These are phyloP conservation scores for Rhododendron vialii DNA, from an alignment of 148 eudicot species.

Conservation along the genomic window DNA sequence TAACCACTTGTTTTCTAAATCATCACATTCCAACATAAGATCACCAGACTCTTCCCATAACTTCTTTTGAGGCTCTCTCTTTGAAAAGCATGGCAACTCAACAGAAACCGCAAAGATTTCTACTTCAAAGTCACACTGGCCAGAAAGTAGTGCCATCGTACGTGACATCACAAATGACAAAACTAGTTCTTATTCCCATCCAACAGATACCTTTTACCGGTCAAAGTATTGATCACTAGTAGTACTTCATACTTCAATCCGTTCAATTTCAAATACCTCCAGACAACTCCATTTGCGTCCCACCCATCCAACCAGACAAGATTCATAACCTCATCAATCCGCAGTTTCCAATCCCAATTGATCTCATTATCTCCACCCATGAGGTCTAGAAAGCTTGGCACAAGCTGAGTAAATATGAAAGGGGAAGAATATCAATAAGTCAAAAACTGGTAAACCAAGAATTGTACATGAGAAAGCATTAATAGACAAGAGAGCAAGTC, in stretches of 20 bases:
- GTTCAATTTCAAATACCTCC: neutral
- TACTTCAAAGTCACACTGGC: neutral
- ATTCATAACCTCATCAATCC: conserved; percentile 9
- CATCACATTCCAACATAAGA: neutral
- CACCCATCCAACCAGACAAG: conserved; percentile 25
- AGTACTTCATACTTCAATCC: neutral
- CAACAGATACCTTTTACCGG: neutral
- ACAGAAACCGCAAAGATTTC: neutral
- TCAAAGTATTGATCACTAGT: neutral
- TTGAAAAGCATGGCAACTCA: neutral
- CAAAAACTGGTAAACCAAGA: neutral
- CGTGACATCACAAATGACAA: neutral
- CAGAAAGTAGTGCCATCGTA: neutral
- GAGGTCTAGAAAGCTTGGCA: conserved; percentile 10
- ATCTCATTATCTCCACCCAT: conserved; percentile 23
- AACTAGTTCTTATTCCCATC: neutral
- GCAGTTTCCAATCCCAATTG: conserved; percentile 21
- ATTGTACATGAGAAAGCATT: neutral
- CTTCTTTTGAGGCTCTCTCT: neutral
- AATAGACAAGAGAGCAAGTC: neutral
- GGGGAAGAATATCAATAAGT: neutral
- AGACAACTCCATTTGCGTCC: conserved; percentile 12
- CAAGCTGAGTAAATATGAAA: conserved; percentile 27
- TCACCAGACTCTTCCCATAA: neutral
- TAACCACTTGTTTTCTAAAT: neutral